A percentile compares a stretch with the other conserved stretches of the same genome.
phyloP scores from a whole-genome alignment of 2,329 filamentous ascomycete genomes.

The Fusarium verticillioides region DNA sequence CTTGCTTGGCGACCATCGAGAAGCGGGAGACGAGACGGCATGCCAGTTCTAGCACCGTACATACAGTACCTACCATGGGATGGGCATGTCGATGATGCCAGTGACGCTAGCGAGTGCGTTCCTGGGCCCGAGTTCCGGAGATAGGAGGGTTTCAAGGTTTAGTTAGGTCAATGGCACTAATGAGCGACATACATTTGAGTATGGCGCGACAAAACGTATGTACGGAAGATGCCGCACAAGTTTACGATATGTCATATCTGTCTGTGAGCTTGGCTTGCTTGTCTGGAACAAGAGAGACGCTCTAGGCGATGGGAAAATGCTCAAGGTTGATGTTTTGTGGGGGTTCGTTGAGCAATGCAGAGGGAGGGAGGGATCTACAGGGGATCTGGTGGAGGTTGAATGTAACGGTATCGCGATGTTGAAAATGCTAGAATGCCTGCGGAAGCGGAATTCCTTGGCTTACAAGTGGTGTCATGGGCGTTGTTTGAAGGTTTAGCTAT shows the following conservation, averaged over 20 bases:
- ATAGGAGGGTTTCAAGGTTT: constrained; percentile 2
- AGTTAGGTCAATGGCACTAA: not conserved
- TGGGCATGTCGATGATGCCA: not conserved
- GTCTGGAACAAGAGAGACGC: constrained; percentile 6
- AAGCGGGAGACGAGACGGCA: not conserved
- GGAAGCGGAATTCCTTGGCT: not conserved
- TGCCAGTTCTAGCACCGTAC: not conserved
- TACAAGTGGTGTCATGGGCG: constrained; percentile 19
- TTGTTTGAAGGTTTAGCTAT: not conserved
- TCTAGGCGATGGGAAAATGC: constrained; percentile 20
- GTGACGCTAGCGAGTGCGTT: constrained; percentile 6
- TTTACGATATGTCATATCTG: not conserved
- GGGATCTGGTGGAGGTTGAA: constrained; percentile 6
- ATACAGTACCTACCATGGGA: no score
- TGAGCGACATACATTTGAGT: not conserved
- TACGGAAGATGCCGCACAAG: not conserved
- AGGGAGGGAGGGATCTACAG: not conserved
- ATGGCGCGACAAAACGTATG: constrained; percentile 1
- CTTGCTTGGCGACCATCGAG: not conserved
- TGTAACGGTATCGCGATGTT: constrained; percentile 19
- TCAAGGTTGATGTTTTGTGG: not conserved
- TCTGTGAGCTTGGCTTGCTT: not conserved
- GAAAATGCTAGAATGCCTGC: not conserved
- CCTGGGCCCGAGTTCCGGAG: constrained; percentile 3
- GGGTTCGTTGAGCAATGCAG: not conserved